Evolutionary conservation across 768 basidiomycete species (phyloP), one percentile per base, ranked within the genome.

Genomic region (Suillus subaureus): DNA sequence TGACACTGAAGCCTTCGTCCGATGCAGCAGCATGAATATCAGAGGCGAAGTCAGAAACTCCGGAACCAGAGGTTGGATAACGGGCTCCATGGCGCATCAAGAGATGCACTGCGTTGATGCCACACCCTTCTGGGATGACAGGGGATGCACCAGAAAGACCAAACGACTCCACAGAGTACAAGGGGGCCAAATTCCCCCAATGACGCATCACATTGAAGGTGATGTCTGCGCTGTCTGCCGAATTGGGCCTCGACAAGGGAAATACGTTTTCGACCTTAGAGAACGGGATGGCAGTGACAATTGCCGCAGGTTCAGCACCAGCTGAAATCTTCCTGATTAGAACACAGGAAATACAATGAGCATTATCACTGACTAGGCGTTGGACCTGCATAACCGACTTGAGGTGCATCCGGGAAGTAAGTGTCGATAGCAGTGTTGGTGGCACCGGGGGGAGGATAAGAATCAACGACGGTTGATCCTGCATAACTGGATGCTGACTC

Each of bases 91-190:
- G 80, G 0, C 80, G 76, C 35, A 69, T 81, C 77, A 28, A 80
- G 69, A 52, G 81, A 67, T 80, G 77, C 72, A 84, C 81, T 58
- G 82, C 82, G 3, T 78, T 79, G 55, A 88, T 68, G 35, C 74
- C 74, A 67, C 85, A 88, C 0, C 81, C 81, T 1, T 75, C 73
- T 0, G 86, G 86, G 31, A 86, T 77, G 18, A 77, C 52, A 0
- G 83, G 79, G 15, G 83, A 82, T 11, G 85, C 73, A 31, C 81
- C 71, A 6, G 79, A 81, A n/a, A 87, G 75, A n/a, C 85, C 86
- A 70, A 84, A 84, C 1, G 83, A 80, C 3, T 79, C 73, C 35
- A 86, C 79, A 15, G 85, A 86, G 67, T 80, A 81, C 80, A 81
- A 83, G 1, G 85, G 85, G 4, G 81, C 76, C 42, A 85, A 79